These are phyloP conservation scores for Cyanidioschyzon merolae DNA, from an alignment of 23 red algal species.

Conservation along the genomic window DNA sequence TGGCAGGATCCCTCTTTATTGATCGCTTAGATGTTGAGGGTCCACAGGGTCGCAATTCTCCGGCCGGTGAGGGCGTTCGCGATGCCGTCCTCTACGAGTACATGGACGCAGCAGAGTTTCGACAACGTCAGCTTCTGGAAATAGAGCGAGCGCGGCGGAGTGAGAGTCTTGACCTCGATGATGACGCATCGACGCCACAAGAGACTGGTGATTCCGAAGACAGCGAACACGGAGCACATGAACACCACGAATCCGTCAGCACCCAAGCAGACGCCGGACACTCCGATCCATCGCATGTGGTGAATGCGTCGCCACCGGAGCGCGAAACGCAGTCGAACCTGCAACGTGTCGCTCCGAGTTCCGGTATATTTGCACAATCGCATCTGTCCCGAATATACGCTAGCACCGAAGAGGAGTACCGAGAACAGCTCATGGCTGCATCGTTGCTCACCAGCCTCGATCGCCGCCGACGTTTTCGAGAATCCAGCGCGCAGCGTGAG, in stretches of 20 bases:
- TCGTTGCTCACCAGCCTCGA: not conserved
- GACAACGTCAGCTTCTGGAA: not conserved
- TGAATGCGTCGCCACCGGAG: not conserved
- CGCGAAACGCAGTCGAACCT: not conserved
- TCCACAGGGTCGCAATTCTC: not conserved
- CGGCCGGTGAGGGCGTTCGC: not conserved
- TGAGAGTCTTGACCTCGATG: not conserved
- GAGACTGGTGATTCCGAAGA: not conserved
- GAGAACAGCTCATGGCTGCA: not conserved
- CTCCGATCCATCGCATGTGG: not conserved
- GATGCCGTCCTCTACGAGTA: conserved; percentile 19
- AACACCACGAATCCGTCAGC: not conserved
- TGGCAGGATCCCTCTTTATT: not conserved
- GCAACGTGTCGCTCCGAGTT: not conserved
- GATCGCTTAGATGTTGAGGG: not conserved
- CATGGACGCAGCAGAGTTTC: conserved; percentile 5
- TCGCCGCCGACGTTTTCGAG: not conserved
- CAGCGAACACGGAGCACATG: not conserved
- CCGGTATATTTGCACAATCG: not conserved
- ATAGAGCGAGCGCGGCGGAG: not conserved
- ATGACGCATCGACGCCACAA: not conserved
- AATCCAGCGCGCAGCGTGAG: not conserved
- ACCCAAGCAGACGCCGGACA: not conserved
- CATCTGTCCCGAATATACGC: not conserved
- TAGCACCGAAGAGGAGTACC: not conserved